Percentiles rank a stretch among this genome's conserved stretches.
These are phyloP conservation scores for Candida insectorum DNA, from an alignment of 805 yeast genomes.

Conservation along the genomic window DNA sequence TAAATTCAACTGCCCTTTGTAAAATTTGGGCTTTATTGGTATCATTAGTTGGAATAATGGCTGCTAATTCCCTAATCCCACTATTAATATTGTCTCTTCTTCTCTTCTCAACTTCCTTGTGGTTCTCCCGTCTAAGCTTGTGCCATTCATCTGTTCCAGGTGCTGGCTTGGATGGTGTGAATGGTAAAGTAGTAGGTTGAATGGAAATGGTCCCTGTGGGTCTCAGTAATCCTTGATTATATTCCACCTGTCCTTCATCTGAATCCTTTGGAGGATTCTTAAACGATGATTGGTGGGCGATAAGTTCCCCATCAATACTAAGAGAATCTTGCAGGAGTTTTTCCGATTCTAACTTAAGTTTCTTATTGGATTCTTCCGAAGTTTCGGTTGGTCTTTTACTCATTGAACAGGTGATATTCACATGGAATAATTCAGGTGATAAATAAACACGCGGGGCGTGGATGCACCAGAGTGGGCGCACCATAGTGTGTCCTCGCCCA, in stretches of 20 bases:
- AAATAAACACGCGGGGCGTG: too few relatives aligned
- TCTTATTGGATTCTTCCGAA: constrained; percentile 13
- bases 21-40: constrained; percentile 89
- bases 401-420: constrained; percentile 14
- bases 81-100: constrained; percentile 84
- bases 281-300: neutral
- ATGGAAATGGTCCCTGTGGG: constrained; percentile 9
- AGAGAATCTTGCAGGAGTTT: neutral
- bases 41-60: constrained; percentile 76
- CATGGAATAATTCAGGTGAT: constrained; percentile 12
- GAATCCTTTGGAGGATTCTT: neutral
- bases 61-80: constrained; percentile 80
- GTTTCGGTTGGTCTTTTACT: constrained; percentile 20
- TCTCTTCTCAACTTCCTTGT: constrained; percentile 92
- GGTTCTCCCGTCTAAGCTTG: constrained; percentile 78
- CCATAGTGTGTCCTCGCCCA: too few relatives aligned
- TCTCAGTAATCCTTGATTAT: too few relatives aligned
- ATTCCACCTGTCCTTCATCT: too few relatives aligned
- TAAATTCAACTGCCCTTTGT: constrained; percentile 85
- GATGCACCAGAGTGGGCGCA: neutral
- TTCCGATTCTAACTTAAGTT: constrained; percentile 1
- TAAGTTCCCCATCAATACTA: neutral
- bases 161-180: constrained; percentile 43
- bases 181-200: constrained; percentile 30
- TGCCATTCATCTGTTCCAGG: constrained; percentile 87